phyloP scores from a whole-genome alignment of 306 rosid species.

The Fragaria nilgerrensis region DNA sequence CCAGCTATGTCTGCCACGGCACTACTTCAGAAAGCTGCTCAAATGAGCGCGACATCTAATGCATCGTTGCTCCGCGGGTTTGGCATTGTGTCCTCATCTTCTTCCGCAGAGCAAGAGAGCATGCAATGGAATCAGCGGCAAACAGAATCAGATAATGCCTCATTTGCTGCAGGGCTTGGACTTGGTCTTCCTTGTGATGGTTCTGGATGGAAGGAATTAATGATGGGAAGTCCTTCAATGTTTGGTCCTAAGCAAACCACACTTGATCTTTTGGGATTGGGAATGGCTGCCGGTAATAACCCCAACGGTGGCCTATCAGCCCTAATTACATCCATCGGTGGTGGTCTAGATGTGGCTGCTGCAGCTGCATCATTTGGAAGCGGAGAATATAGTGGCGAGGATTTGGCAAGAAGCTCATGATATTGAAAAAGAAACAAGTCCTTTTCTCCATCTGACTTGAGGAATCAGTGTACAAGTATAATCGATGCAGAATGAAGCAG shows the following conservation, averaged over 20 bases:
- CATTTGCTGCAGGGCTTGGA: slow-evolving; percentile 62
- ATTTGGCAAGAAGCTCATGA: slow-evolving; percentile 61
- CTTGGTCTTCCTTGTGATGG: slow-evolving; percentile 70
- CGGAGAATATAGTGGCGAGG: slow-evolving; percentile 61
- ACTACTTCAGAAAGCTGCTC: slow-evolving; percentile 91
- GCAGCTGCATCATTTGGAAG: slow-evolving; percentile 59
- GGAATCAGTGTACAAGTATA: slow-evolving; percentile 20
- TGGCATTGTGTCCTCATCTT: slow-evolving; percentile 59
- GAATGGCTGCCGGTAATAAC: slow-evolving; percentile 81
- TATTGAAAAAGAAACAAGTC: not conserved
- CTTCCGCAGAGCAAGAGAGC: slow-evolving; percentile 51
- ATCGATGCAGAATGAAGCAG: slow-evolving; percentile 27
- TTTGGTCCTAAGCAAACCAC: slow-evolving; percentile 90
- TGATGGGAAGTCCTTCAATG: slow-evolving; percentile 71
- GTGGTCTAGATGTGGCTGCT: slow-evolving; percentile 60
- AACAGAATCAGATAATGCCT: slow-evolving; percentile 45
- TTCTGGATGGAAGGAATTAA: slow-evolving; percentile 73
- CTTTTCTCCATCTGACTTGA: not conserved
- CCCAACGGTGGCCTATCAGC: slow-evolving; percentile 63
- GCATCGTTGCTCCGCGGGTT: slow-evolving; percentile 74
- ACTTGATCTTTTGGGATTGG: slow-evolving; percentile 87
- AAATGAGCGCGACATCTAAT: slow-evolving; percentile 76
- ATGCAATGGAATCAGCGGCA: slow-evolving; percentile 67
- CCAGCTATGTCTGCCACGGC: slow-evolving; percentile 96
- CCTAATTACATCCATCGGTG: slow-evolving; percentile 65